phyloP scores from a whole-genome alignment of 2,329 filamentous ascomycete species.

The Cyphellophora europaea region DNA sequence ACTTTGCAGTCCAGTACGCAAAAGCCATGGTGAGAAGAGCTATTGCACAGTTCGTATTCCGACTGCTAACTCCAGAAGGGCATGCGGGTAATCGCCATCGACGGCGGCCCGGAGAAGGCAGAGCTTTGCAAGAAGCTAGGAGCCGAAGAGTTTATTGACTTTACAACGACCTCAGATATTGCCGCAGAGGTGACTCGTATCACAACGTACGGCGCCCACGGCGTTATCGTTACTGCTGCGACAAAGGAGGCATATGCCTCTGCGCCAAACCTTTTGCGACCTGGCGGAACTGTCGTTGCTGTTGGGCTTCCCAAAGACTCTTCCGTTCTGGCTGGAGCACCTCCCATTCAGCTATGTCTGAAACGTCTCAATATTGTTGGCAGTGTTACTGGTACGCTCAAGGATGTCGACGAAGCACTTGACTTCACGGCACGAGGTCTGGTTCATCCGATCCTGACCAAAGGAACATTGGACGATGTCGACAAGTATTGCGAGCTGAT shows the following conservation, averaged over 20 bases:
- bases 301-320: slow-evolving; percentile 27
- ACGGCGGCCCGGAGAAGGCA: slow-evolving; percentile 27
- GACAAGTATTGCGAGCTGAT: slow-evolving; percentile 28
- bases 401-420: slow-evolving; percentile 37
- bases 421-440: slow-evolving; percentile 34
- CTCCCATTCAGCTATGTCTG: slow-evolving; percentile 28
- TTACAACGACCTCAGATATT: slow-evolving; percentile 24
- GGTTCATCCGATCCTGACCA: slow-evolving; percentile 22
- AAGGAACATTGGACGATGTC: slow-evolving; percentile 15
- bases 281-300: slow-evolving; percentile 27
- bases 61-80: slow-evolving; percentile 12
- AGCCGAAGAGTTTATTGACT: slow-evolving; percentile 29
- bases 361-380: slow-evolving; percentile 34
- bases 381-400: slow-evolving; percentile 32
- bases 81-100: slow-evolving; percentile 30
- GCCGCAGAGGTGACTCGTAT: slow-evolving; percentile 25
- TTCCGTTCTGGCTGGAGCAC: slow-evolving; percentile 26
- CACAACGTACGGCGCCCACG: slow-evolving; percentile 29
- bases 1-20: slow-evolving; percentile 25
- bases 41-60: too few relatives aligned
- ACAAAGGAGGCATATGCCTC: slow-evolving; percentile 27
- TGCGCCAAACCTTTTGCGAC: slow-evolving; percentile 23
- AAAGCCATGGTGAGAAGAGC: slow-evolving; percentile 19
- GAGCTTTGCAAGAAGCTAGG: slow-evolving; percentile 28
- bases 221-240: slow-evolving; percentile 27